Evolutionary conservation across 441 rosid species (phyloP).

Genomic region (Gossypium trilobum): DNA sequence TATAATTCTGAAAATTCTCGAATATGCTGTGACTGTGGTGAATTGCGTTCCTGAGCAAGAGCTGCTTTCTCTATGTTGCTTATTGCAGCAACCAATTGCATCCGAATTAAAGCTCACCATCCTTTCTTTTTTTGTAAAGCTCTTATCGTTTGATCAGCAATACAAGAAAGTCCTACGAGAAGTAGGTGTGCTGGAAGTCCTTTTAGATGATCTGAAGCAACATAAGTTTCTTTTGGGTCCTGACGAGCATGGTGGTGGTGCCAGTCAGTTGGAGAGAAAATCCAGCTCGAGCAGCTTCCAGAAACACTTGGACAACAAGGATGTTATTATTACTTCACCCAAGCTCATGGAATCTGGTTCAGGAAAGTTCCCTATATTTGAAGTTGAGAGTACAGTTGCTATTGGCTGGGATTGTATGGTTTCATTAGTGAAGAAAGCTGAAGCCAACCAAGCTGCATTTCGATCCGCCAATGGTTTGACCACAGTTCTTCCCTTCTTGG

Average conservation of each 20-base stretch:
- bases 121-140: constrained; percentile 92
- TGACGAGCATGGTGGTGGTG: constrained; percentile 39
- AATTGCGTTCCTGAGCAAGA: constrained; percentile 99
- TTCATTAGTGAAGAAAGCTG: constrained; percentile 92
- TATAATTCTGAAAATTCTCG: constrained; percentile 93
- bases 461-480: constrained; percentile 85
- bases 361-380: constrained; percentile 75
- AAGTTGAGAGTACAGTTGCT: constrained; percentile 69
- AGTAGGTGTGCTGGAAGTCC: constrained; percentile 94
- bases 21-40: constrained; percentile 97
- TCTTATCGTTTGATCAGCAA: constrained; percentile 94
- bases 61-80: constrained; percentile 93
- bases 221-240: constrained; percentile 83
- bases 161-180: constrained; percentile 96
- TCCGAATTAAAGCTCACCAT: constrained; percentile 85
- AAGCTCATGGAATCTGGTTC: constrained; percentile 77
- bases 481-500: constrained; percentile 82
- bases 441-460: constrained; percentile 81
- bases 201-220: constrained; percentile 93
- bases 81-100: constrained; percentile 90
- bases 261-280: constrained; percentile 50
- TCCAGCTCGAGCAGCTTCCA: constrained; percentile 79
- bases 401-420: constrained; percentile 97
- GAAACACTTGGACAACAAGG: constrained; percentile 72
- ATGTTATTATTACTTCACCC: constrained; percentile 86